Evolutionary conservation across 805 yeast species (phyloP), one percentile per base, ranked within the genome.

Genomic region (Lipomyces kockii): DNA sequence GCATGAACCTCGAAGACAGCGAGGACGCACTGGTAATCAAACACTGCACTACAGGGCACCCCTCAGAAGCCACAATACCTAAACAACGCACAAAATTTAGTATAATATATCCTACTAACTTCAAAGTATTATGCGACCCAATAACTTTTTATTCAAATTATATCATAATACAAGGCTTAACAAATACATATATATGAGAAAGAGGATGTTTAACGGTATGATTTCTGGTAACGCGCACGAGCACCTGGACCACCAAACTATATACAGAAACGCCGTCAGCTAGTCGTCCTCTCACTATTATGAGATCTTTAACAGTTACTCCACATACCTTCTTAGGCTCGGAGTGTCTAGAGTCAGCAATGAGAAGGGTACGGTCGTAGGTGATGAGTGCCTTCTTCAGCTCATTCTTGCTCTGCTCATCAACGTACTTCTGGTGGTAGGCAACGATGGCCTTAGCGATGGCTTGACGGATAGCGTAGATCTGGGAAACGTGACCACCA

Each of bases 401-500:
- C 87, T 94, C 98, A 87, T 94, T 94, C 91, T 95, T 95, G 79
- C 97, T 90, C 83, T 97, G 97, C 88, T 95, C 99, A 81, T 95
- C 99, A 81, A 95, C 98, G 86, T 83, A 95, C 87, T 95, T 95
- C 86, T 96, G 99, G 86, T 94, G 96, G 92, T 91, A 95, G 82
- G 99, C 98, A 83, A 95, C 91, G 82, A 95, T 89, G 84, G 99
- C 99, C 88, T 95, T 95, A 80, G 99, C 98, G 83, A 95, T 91
- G 76, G 99, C 99, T 80, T 95, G 99, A 89, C 99, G 94, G 86
- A 95, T 95, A 78, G 99, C 99, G 88, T 95, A 95, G 65, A 95
- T 97, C 88, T 95, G 99, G 75, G 98, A 94, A 78, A 94, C 98
- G 90, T 95, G 99, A 87, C 99, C 99, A 92, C 99, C 99, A 85